A percentile compares a stretch with the other conserved stretches of the same genome.
phyloP scores from a whole-genome alignment of 164 flowering plant genomes.

The Brasenia schreberi region DNA sequence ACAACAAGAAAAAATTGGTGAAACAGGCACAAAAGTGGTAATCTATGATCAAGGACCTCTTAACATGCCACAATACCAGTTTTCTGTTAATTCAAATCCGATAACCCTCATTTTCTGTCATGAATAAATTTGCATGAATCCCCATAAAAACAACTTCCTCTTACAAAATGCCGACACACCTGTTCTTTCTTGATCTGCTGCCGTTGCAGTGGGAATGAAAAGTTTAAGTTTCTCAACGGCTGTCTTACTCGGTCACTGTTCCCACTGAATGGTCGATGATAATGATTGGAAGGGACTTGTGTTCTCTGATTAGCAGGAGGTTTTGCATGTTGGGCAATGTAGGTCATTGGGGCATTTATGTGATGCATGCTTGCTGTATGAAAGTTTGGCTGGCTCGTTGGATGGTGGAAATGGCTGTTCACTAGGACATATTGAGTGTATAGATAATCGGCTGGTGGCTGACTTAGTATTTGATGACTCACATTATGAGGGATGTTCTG shows the following conservation, averaged over 20 bases:
- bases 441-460: not conserved
- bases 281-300: not conserved
- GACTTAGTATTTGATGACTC: not conserved
- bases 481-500: not conserved
- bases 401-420: not conserved
- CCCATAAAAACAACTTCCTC: conserved; percentile 53
- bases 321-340: not conserved
- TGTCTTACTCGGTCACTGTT: conserved; percentile 4
- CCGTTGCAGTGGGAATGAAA: conserved; percentile 2
- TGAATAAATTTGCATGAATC: conserved; percentile 53
- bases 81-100: too few species aligned
- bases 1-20: too few species aligned
- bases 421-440: not conserved
- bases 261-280: not conserved
- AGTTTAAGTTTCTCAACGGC: conserved; percentile 14
- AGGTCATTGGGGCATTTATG: not conserved
- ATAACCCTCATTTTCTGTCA: conserved; percentile 6
- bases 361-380: not conserved
- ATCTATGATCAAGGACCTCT: too few species aligned
- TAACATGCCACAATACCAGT: too few species aligned
- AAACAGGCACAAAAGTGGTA: too few species aligned
- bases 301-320: too few species aligned
- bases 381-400: not conserved
- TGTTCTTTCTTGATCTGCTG: conserved; percentile 1
- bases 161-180: conserved; percentile 29